Percentiles rank a stretch among this genome's conserved stretches.
phyloP scores from a whole-genome alignment of 1,139 yeast genomes.

The Candida sanyaensis region DNA sequence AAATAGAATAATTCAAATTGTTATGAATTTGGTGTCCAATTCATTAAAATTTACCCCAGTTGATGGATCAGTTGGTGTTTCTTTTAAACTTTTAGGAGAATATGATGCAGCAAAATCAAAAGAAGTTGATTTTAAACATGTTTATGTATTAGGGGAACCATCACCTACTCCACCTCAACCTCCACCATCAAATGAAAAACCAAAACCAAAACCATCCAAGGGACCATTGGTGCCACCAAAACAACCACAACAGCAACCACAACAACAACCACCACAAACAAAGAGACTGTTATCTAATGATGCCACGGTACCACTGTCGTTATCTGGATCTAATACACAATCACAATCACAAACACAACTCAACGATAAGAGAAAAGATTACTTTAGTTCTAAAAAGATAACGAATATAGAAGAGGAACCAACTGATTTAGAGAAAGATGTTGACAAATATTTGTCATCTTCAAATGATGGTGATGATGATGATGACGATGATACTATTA shows the following conservation, averaged over 20 bases:
- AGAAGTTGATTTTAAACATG: slow-evolving; percentile 29
- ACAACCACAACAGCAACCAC: not conserved
- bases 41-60: slow-evolving; percentile 84
- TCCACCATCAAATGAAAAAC: slow-evolving; percentile 1
- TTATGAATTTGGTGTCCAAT: slow-evolving; percentile 54
- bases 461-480: not conserved
- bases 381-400: not conserved
- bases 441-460: slow-evolving; percentile 1
- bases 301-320: not conserved
- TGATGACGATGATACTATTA: slow-evolving; percentile 28
- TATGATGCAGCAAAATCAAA: slow-evolving; percentile 55
- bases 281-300: not conserved
- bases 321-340: not conserved
- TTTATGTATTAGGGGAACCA: slow-evolving; percentile 22
- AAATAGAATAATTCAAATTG: slow-evolving; percentile 81
- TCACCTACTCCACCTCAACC: not conserved
- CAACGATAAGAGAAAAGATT: not conserved
- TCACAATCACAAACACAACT: not conserved
- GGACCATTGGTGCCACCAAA: not conserved
- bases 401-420: not conserved
- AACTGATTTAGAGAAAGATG: not conserved
- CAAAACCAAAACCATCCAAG: slow-evolving; percentile 5
- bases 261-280: not conserved
- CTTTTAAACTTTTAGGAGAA: slow-evolving; percentile 67
- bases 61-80: slow-evolving; percentile 76